Percentiles rank a stretch among this genome's conserved stretches.
phyloP scores from a whole-genome alignment of 805 yeast genomes.

The Yarrowia sp. region DNA sequence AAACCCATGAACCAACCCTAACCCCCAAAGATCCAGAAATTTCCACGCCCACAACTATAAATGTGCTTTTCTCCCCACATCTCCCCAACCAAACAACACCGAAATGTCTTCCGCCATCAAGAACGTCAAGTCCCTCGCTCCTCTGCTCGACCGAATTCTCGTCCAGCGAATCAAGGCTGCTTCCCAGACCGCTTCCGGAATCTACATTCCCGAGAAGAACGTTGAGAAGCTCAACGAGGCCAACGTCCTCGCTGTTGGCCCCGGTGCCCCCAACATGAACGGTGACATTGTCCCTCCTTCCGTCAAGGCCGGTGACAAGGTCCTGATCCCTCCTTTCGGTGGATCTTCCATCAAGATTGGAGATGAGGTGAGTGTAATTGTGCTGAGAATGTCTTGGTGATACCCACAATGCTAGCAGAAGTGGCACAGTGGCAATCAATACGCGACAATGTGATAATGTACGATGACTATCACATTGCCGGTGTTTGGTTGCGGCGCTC shows the following conservation, averaged over 20 bases:
- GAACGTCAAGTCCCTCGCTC: conserved; percentile 85
- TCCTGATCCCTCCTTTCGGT: conserved; percentile 92
- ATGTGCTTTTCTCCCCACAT: conserved; percentile 33
- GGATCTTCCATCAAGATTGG: conserved; percentile 89
- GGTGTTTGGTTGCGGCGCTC: neutral
- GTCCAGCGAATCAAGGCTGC: conserved; percentile 94
- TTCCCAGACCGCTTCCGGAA: conserved; percentile 89
- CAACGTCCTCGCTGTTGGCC: conserved; percentile 92
- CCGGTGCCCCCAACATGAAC: conserved; percentile 79
- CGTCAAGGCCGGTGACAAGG: conserved; percentile 90
- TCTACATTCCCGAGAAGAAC: conserved; percentile 94
- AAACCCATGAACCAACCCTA: conserved; percentile 16
- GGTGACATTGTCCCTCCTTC: conserved; percentile 77
- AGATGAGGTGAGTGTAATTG: conserved; percentile 57
- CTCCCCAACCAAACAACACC: neutral
- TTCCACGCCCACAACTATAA: conserved; percentile 38
- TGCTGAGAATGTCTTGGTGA: neutral
- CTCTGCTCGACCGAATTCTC: conserved; percentile 93
- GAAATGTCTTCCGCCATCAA: conserved; percentile 57
- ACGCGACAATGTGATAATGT: no score
- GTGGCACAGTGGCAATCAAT: neutral
- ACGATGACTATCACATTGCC: no score
- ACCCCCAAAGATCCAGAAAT: conserved; percentile 36
- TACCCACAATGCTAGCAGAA: neutral
- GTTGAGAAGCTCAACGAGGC: conserved; percentile 91